Percentiles rank a stretch among this genome's conserved stretches.
These are phyloP conservation scores for Neobulgaria alba DNA, from an alignment of 2,329 filamentous ascomycete species.

Conservation along the genomic window DNA sequence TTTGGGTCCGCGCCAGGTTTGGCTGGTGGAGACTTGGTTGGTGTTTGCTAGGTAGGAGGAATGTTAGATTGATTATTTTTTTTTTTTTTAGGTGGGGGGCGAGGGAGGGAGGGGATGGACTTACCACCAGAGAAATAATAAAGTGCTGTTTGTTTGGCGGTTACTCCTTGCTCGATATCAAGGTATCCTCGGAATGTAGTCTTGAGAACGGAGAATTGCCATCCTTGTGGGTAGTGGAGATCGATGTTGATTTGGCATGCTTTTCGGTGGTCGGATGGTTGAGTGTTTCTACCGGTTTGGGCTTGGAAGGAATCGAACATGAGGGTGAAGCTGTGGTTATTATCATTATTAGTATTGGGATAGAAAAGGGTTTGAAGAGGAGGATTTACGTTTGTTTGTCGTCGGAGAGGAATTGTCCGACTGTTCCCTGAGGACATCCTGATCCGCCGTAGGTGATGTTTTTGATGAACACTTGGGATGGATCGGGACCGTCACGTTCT, in stretches of 20 bases:
- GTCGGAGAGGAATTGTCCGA: conserved; percentile 6
- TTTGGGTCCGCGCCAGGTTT: conserved; percentile 5
- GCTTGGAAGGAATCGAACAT: conserved; percentile 8
- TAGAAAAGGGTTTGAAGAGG: no score
- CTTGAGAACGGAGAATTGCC: conserved; percentile 9
- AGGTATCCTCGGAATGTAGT: conserved; percentile 8
- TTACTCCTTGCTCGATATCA: conserved; percentile 5
- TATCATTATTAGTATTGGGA: no score
- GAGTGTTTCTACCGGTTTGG: conserved; percentile 4
- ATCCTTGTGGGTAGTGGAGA: conserved; percentile 12
- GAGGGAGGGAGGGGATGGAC: no score
- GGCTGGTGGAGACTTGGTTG: conserved; percentile 6
- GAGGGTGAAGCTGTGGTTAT: conserved; percentile 9
- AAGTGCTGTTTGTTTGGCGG: conserved; percentile 5
- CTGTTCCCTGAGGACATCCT: conserved; percentile 6
- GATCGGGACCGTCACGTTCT: conserved; percentile 1
- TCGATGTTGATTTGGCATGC: conserved; percentile 12
- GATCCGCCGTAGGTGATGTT: conserved; percentile 7
- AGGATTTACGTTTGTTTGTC: conserved; percentile 3
- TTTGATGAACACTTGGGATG: conserved; percentile 6
- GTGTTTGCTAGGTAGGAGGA: not conserved
- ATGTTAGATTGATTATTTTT: no score
- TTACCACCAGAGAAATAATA: conserved; percentile 10
- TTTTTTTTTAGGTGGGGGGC: no score
- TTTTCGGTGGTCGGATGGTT: conserved; percentile 4